phyloP scores from a whole-genome alignment of 257 asterid species.

The Avicennia marina region DNA sequence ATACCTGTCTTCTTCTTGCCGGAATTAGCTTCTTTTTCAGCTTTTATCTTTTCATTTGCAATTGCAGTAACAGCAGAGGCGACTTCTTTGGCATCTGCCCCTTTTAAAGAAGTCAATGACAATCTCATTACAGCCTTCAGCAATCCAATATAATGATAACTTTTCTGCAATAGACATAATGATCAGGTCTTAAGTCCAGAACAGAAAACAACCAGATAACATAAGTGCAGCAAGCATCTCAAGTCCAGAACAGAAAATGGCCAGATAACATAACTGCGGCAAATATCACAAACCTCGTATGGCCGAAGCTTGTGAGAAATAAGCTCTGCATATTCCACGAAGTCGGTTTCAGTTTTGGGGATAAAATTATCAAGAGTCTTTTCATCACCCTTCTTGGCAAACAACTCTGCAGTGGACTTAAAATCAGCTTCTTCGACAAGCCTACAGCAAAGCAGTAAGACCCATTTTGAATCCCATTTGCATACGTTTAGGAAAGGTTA shows the following conservation, averaged over 20 bases:
- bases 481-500: neutral
- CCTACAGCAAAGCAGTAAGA: conserved; percentile 36
- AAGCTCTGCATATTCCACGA: conserved; percentile 78
- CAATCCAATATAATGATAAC: conserved; percentile 81
- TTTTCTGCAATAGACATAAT: conserved; percentile 59
- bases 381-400: conserved; percentile 66
- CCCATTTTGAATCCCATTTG: neutral
- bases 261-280: too few species aligned
- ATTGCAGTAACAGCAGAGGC: conserved; percentile 89
- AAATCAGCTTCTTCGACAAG: conserved; percentile 97
- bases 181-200: too few species aligned
- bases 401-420: conserved; percentile 78
- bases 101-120: conserved; percentile 75
- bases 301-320: conserved; percentile 74
- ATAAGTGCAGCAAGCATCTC: too few species aligned
- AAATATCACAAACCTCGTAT: conserved; percentile 56
- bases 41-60: conserved; percentile 94
- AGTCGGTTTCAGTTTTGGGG: conserved; percentile 82
- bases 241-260: too few species aligned
- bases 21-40: conserved; percentile 88
- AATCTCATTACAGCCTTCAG: conserved; percentile 86
- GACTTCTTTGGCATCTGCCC: conserved; percentile 85
- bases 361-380: conserved; percentile 79
- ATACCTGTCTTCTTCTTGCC: conserved; percentile 89
- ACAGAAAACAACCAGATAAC: too few species aligned